Percentiles rank a stretch among this genome's conserved stretches.
These are phyloP conservation scores for Marasmius tenuissimus DNA, from an alignment of 1,284 basidiomycete species.

Conservation along the genomic window DNA sequence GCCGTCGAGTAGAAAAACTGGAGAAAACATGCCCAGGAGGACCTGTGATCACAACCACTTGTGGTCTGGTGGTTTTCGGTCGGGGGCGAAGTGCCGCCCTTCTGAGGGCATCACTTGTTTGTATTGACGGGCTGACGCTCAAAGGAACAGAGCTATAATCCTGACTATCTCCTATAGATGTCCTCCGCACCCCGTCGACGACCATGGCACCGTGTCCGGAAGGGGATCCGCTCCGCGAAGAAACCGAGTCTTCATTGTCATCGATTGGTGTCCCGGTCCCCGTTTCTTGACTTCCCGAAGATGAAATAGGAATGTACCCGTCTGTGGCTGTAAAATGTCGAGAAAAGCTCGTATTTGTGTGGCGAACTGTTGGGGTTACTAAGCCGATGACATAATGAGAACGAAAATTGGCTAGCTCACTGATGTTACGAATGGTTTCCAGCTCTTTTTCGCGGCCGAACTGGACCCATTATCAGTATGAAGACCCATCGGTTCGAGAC, in stretches of 20 bases:
- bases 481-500: slow-evolving; percentile 4
- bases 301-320: slow-evolving; percentile 37
- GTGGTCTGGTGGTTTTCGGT: slow-evolving; percentile 45
- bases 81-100: slow-evolving; percentile 43
- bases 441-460: slow-evolving; percentile 72
- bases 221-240: slow-evolving; percentile 41
- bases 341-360: slow-evolving; percentile 63
- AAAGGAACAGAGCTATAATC: slow-evolving; percentile 22
- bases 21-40: slow-evolving; percentile 55
- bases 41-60: slow-evolving; percentile 62
- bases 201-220: slow-evolving; percentile 8
- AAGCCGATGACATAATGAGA: not conserved
- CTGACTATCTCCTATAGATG: slow-evolving; percentile 6
- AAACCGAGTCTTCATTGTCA: slow-evolving; percentile 39
- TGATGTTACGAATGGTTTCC: slow-evolving; percentile 63
- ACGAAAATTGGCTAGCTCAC: slow-evolving; percentile 30
- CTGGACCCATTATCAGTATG: slow-evolving; percentile 27
- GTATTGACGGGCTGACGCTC: slow-evolving; percentile 31
- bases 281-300: slow-evolving; percentile 33
- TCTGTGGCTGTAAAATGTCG: slow-evolving; percentile 47
- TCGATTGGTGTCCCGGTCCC: slow-evolving; percentile 28
- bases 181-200: not conserved
- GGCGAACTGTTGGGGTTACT: slow-evolving; percentile 38
- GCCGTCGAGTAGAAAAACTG: not conserved
- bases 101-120: slow-evolving; percentile 41